phyloP scores from a whole-genome alignment of 1,284 basidiomycete species.

The Ceraceosorus guamensis region DNA sequence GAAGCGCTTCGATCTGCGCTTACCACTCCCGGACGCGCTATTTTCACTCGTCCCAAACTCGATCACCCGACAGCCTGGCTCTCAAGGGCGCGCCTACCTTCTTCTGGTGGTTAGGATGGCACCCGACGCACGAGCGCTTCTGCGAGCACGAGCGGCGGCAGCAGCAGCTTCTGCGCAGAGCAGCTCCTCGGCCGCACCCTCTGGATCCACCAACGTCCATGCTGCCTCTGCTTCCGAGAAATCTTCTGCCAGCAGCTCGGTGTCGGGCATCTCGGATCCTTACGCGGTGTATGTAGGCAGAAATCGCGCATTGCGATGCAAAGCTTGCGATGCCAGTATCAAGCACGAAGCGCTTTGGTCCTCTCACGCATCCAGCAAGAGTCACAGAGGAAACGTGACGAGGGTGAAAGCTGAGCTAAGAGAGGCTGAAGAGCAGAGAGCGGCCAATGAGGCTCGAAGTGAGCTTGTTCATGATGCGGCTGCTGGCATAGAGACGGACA shows the following conservation, averaged over 20 bases:
- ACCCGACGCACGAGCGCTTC: too few species aligned
- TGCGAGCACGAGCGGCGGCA: too few species aligned
- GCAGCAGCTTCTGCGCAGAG: too few species aligned
- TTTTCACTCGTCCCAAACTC: too few species aligned
- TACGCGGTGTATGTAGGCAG: not conserved
- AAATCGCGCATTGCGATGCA: not conserved
- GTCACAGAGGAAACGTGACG: constrained; percentile 2
- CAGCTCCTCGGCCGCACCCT: too few species aligned
- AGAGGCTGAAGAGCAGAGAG: not conserved
- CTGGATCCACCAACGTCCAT: too few species aligned
- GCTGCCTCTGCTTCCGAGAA: too few species aligned
- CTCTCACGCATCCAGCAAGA: constrained; percentile 2
- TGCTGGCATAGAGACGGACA: not conserved
- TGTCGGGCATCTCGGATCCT: not conserved
- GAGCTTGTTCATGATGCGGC: not conserved
- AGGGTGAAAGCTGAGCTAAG: not conserved
- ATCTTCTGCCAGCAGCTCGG: not conserved
- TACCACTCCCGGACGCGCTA: too few species aligned
- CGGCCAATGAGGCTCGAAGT: not conserved
- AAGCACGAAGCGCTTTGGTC: constrained; percentile 7
- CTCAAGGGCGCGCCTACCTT: too few species aligned
- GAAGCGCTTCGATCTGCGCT: too few species aligned
- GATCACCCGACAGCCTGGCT: too few species aligned
- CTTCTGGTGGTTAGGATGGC: too few species aligned
- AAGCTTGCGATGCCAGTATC: not conserved